These are phyloP conservation scores for Phialophora chinensis DNA, from an alignment of 2,329 filamentous ascomycete species.

Conservation along the genomic window DNA sequence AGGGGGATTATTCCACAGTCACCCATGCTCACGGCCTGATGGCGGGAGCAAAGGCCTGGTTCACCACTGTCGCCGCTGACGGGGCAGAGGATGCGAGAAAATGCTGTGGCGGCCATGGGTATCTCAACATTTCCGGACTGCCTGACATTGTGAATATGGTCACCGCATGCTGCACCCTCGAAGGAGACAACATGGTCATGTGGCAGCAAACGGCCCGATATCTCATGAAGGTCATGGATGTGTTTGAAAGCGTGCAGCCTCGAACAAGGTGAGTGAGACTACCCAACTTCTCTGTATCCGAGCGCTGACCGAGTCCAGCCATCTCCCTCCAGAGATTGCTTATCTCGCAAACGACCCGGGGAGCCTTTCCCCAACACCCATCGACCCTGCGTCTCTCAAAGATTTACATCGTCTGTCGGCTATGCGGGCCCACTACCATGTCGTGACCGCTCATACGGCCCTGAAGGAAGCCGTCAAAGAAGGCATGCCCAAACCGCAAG, in stretches of 20 bases:
- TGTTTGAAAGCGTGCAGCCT: constrained; percentile 7
- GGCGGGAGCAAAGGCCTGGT: constrained; percentile 6
- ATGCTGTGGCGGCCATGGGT: constrained; percentile 6
- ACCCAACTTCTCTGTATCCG: not conserved
- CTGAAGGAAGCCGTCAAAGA: not conserved
- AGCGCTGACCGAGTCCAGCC: not conserved
- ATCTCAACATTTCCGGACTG: not conserved
- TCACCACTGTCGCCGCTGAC: constrained; percentile 1
- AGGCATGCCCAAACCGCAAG: constrained; percentile 1
- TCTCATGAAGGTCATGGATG: constrained; percentile 7
- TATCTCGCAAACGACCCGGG: constrained; percentile 3
- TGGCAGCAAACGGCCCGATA: constrained; percentile 4
- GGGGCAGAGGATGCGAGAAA: not conserved
- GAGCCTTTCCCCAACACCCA: not conserved
- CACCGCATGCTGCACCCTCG: constrained; percentile 6
- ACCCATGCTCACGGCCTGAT: constrained; percentile 4
- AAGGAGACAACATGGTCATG: constrained; percentile 9
- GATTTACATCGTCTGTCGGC: constrained; percentile 5
- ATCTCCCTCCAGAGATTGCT: not conserved
- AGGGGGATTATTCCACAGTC: not conserved
- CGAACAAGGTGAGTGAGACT: not conserved
- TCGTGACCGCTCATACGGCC: constrained; percentile 1
- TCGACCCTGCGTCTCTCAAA: constrained; percentile 1
- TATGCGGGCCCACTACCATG: not conserved
- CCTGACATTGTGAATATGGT: not conserved